Base-by-base conservation (phyloP, 129 eudicot species). In the Calendula officinalis region DNA sequence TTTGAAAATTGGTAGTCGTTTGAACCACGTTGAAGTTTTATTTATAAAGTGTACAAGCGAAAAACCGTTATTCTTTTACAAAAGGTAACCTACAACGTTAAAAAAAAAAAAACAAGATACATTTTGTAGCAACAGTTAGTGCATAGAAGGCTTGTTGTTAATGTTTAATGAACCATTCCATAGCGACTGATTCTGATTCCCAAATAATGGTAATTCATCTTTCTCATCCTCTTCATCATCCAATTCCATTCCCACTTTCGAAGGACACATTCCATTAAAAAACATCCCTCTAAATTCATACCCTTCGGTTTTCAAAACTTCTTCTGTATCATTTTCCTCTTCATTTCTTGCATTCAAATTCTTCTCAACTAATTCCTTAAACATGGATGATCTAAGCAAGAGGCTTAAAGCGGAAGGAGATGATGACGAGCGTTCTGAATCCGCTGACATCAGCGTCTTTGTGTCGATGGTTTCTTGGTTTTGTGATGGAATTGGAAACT, bases 331-430 rank as follows among this genome's bases (percentile, higher is more conserved):
- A 11, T 22, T 32, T 37, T 81, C 86, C 22, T 74, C 77, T 38
- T 77, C 82, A 5, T 27, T 53, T 40, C 73, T 54, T 32, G 75
- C 65, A 64, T 34, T 53, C 49, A 73, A 64, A 54, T 73, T 87
- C 82, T 83, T 87, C 61, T 78, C 83, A 55, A 82, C 86, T 0
- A 86, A 74, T 11, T 86, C 89, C 38, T 75, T 82, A 60, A 83
- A 87, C 90, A 87, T 78, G 47, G 95, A 83, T 43, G 95, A 87
- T 40, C 81, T 70, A 22, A 87, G 85, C 55, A 87, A 83, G 12
- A 87, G 81, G 49, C 95, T 74, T 13, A 87, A 82, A 27, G 95
- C 95, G 2, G 83, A 72, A 10, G 88, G 86, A 5, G 95, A 67
- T 6, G 88, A 46, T 9, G 87, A 75, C 3, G 62, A 57, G 44